A percentile compares a stretch with the other conserved stretches of the same genome.
Evolutionary conservation across 768 basidiomycete species (phyloP).

Genomic region (Cubamyces sp.): DNA sequence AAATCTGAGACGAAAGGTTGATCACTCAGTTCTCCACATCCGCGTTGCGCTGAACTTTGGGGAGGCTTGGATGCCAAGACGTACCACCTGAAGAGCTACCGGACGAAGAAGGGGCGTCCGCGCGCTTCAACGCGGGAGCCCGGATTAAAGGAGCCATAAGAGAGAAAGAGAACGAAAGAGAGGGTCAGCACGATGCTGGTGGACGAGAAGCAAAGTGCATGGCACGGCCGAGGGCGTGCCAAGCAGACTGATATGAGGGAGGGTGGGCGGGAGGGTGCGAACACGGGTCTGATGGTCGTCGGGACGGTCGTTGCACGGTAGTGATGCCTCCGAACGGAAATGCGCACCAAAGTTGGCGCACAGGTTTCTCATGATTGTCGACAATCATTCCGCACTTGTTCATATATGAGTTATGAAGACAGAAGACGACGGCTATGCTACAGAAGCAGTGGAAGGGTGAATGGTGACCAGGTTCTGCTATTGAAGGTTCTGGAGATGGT

Average conservation of each 20-base stretch:
- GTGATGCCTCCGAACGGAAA: constrained; percentile 11
- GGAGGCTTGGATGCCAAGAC: not conserved
- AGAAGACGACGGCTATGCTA: too few relatives aligned
- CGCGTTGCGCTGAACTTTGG: not conserved
- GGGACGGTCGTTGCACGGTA: constrained; percentile 17
- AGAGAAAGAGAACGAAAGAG: constrained; percentile 9
- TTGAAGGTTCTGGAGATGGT: too few relatives aligned
- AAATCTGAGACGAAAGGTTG: not conserved
- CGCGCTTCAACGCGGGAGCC: constrained; percentile 24
- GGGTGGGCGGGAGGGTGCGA: constrained; percentile 2
- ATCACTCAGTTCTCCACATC: not conserved
- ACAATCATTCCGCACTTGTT: not conserved
- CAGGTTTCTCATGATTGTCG: not conserved
- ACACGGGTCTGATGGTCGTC: constrained; percentile 22
- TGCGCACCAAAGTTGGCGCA: constrained; percentile 14
- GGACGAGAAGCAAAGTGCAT: constrained; percentile 22
- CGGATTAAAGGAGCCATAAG: constrained; percentile 23
- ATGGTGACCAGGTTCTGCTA: too few relatives aligned
- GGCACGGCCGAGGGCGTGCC: not conserved
- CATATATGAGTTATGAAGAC: too few relatives aligned
- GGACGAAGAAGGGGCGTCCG: constrained; percentile 19
- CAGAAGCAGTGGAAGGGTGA: too few relatives aligned
- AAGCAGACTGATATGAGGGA: constrained; percentile 10
- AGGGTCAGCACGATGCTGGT: constrained; percentile 16
- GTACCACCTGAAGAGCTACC: constrained; percentile 22